Base-by-base conservation (phyloP, 2,329 filamentous ascomycete species). In the Pestalotiopsis sp. region DNA sequence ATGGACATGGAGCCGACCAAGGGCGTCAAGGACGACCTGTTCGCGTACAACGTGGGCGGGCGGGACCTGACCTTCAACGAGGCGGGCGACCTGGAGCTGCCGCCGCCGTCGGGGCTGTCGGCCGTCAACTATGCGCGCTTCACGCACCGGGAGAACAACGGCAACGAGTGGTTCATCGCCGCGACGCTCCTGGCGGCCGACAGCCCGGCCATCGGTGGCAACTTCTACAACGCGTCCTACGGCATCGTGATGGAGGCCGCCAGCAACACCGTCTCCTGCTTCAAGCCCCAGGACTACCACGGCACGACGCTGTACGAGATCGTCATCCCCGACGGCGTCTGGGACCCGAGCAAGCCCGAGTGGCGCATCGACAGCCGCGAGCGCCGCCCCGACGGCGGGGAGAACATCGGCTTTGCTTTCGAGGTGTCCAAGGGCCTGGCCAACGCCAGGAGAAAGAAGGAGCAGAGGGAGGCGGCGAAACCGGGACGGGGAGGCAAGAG, bases 281-380 rank as follows among this genome's bases (percentile, higher is more conserved):
- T 71, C 70, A 68, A 68, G 13, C 68, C 72, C 13, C 58, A 23
- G 2, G 72, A 73, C 59, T 68, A 72, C 41, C 73, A 74, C 20
- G 72, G 71, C 25, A 73, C 73, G 5, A 70, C 72, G 7, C 60
- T 74, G 14, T 73, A 71, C 56, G 73, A 73, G 64, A 74, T 73
- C 66, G n/a, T 56, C 13, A 64, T 67, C 2, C 31, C 59, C 2
- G 59, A 62, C 17, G 27, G 59, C 14, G 31, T 38, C 5, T 62
- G 20, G 13, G 31, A 39, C 27, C 9, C 27, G 17, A 39, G 31
- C 11, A 68, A 68, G 1, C 68, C 65, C 25, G 68, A 69, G 58
- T 56, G 49, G 63, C 49, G 63, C 27, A 60, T 70, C 36, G 61
- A 64, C 6, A 68, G 71, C 2, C 68, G 61, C 59, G 72, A 71